A percentile compares a stretch with the other conserved stretches of the same genome.
Conservation (phyloP, 2,329 filamentous ascomycete genomes). For the Cladosporium sp. region DNA sequence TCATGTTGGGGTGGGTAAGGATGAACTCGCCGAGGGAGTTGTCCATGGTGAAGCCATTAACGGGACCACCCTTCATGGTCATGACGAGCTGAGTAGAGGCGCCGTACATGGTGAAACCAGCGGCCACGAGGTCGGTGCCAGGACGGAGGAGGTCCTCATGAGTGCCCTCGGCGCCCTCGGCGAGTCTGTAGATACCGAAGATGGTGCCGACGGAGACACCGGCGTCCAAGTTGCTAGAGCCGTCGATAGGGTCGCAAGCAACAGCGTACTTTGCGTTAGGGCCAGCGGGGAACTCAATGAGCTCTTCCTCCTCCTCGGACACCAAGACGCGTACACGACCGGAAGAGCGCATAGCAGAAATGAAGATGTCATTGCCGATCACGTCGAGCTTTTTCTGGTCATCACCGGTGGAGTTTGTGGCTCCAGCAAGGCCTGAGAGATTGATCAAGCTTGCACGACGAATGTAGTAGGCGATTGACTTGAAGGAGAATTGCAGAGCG, state of each 20-base stretch:
- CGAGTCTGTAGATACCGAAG: slow-evolving; percentile 88
- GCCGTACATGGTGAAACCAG: slow-evolving; percentile 99
- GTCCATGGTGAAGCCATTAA: slow-evolving; percentile 98
- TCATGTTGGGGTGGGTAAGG: slow-evolving; percentile 93
- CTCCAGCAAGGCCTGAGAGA: slow-evolving; percentile 88
- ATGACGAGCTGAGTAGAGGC: slow-evolving; percentile 94
- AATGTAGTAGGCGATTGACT: slow-evolving; percentile 99
- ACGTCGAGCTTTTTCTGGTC: slow-evolving; percentile 99
- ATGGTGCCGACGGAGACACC: slow-evolving; percentile 98
- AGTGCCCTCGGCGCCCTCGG: slow-evolving; percentile 67
- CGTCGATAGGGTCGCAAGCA: slow-evolving; percentile 96
- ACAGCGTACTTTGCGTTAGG: slow-evolving; percentile 82
- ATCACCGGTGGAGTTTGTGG: slow-evolving; percentile 91
- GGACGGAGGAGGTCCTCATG: slow-evolving; percentile 85
- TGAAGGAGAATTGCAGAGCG: slow-evolving; percentile 98
- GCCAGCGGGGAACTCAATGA: slow-evolving; percentile 77
- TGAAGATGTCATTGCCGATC: slow-evolving; percentile 97
- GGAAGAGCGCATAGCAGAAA: slow-evolving; percentile 88
- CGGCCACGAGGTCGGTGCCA: slow-evolving; percentile 84
- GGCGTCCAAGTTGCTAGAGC: slow-evolving; percentile 93
- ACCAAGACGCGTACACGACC: slow-evolving; percentile 87
- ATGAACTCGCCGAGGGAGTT: slow-evolving; percentile 98
- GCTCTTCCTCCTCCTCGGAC: slow-evolving; percentile 95
- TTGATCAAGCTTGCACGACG: slow-evolving; percentile 84
- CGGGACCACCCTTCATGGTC: slow-evolving; percentile 86